These are phyloP conservation scores for Lodderomyces metapsilosis DNA, from an alignment of 1,139 yeast genomes.

Conservation along the genomic window DNA sequence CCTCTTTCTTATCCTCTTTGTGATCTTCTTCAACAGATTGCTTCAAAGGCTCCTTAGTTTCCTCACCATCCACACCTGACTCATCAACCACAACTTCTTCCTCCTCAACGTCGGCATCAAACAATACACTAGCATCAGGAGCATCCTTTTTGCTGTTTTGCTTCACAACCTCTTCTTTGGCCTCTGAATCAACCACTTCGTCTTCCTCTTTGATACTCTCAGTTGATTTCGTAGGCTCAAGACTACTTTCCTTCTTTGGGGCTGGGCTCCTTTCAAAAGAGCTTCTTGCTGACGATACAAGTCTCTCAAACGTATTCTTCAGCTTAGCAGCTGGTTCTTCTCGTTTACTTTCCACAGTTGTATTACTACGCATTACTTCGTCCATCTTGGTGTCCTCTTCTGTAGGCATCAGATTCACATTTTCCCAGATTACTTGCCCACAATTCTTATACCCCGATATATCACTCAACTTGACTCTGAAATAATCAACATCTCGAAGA, in stretches of 20 bases:
- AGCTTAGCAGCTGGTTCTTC: slow-evolving; percentile 3
- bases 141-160: neutral
- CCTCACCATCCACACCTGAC: neutral
- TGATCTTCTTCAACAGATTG: no score
- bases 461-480: slow-evolving; percentile 57
- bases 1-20: no score
- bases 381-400: slow-evolving; percentile 52
- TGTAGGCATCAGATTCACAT: slow-evolving; percentile 55
- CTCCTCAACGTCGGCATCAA: slow-evolving; percentile 8
- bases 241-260: slow-evolving; percentile 3
- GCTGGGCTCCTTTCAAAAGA: slow-evolving; percentile 10
- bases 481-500: slow-evolving; percentile 63
- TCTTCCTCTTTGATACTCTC: slow-evolving; percentile 2
- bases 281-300: slow-evolving; percentile 10
- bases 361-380: slow-evolving; percentile 43
- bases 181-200: neutral
- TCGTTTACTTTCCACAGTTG: slow-evolving; percentile 17
- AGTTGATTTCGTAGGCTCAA: neutral
- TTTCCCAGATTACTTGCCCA: slow-evolving; percentile 66
- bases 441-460: slow-evolving; percentile 65
- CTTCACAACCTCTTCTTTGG: neutral
- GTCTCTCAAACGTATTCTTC: slow-evolving; percentile 9
- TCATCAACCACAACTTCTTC: slow-evolving; percentile 3
- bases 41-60: neutral
- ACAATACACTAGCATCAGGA: slow-evolving; percentile 5